phyloP scores from a whole-genome alignment of 2,329 filamentous ascomycete genomes.

The Knufia petricola region DNA sequence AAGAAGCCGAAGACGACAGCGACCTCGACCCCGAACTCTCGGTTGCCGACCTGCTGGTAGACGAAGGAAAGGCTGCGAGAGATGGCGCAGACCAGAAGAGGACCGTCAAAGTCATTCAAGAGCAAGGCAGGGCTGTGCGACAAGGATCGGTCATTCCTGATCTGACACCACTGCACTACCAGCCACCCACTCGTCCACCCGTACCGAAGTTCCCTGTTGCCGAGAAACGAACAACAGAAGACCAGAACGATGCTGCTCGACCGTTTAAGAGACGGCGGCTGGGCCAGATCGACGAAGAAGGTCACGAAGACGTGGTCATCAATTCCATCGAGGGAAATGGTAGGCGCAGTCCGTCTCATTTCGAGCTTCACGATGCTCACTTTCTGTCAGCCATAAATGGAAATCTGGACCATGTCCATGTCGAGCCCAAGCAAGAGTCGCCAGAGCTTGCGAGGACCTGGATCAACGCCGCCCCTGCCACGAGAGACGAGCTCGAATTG shows the following conservation, averaged over 20 bases:
- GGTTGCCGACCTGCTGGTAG: constrained; percentile 21
- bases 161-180: constrained; percentile 16
- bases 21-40: constrained; percentile 21
- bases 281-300: constrained; percentile 16
- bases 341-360: constrained; percentile 9
- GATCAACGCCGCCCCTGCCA: constrained; percentile 13
- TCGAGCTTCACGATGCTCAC: constrained; percentile 11
- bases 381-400: constrained; percentile 6
- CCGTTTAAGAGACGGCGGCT: constrained; percentile 12
- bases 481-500: constrained; percentile 16
- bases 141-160: constrained; percentile 21
- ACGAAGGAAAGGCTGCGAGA: constrained; percentile 21
- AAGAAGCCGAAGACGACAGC: constrained; percentile 21
- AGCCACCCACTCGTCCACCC: constrained; percentile 15
- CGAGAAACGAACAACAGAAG: constrained; percentile 4
- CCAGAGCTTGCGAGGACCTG: constrained; percentile 14
- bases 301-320: constrained; percentile 14
- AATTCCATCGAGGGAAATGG: constrained; percentile 16
- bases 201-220: constrained; percentile 18
- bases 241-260: constrained; percentile 5
- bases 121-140: constrained; percentile 18
- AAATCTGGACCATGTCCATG: background rate
- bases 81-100: constrained; percentile 21
- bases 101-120: constrained; percentile 21
- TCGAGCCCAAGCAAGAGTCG: constrained; percentile 15